phyloP scores from a whole-genome alignment of 495 filamentous ascomycete genomes.

The Trichoderma parareesei region DNA sequence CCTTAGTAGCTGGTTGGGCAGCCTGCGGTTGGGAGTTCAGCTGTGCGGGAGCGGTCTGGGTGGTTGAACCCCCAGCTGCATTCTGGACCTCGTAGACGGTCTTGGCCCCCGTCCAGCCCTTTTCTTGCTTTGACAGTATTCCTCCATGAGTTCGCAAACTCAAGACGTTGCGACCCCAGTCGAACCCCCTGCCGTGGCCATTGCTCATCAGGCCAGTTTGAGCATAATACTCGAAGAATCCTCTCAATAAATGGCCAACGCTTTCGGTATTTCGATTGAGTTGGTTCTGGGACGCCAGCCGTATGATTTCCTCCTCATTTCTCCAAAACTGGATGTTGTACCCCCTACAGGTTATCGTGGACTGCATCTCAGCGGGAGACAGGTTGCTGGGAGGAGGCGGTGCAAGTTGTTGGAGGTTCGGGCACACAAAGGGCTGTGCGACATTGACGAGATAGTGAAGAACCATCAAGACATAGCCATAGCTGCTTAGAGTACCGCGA shows the following conservation, averaged over 20 bases:
- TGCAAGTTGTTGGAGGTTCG: constrained; percentile 61
- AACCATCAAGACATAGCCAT: constrained; percentile 89
- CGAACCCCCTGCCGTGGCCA: constrained; percentile 42
- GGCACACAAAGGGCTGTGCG: constrained; percentile 65
- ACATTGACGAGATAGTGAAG: constrained; percentile 82
- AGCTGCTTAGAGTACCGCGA: constrained; percentile 71
- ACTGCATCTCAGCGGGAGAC: constrained; percentile 31
- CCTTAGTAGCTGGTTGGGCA: constrained; percentile 1
- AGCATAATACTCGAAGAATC: constrained; percentile 79
- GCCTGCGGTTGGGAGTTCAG: neutral
- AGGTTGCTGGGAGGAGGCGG: constrained; percentile 33
- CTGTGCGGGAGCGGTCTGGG: neutral
- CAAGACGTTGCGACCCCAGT: constrained; percentile 62
- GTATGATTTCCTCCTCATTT: constrained; percentile 52
- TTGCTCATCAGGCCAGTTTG: constrained; percentile 37
- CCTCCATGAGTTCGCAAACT: constrained; percentile 65
- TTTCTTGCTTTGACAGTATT: constrained; percentile 57
- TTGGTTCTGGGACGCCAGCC: constrained; percentile 38
- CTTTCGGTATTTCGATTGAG: constrained; percentile 53
- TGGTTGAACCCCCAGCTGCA: neutral
- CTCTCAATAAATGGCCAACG: constrained; percentile 56
- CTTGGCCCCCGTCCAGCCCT: constrained; percentile 70
- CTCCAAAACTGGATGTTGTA: constrained; percentile 60
- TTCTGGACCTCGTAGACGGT: constrained; percentile 34
- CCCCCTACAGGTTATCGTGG: constrained; percentile 42